Conservation (phyloP, 768 basidiomycete genomes). For the Myochromella boudieri region DNA sequence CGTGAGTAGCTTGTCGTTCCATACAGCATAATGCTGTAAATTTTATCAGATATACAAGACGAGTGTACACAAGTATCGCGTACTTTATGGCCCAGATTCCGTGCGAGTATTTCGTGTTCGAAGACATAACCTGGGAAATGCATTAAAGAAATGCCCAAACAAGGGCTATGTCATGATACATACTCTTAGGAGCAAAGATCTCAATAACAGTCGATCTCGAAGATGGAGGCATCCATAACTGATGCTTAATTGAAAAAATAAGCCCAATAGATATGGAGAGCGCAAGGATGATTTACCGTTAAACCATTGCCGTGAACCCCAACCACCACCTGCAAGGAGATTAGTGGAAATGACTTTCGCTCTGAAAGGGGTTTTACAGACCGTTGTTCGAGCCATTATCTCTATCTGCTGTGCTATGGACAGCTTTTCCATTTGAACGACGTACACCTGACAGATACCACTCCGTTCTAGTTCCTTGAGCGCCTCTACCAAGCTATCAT, state of each 20-base stretch:
- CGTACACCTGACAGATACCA: constrained; percentile 52
- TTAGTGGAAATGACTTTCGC: not conserved
- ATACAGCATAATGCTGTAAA: constrained; percentile 58
- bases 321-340: constrained; percentile 43
- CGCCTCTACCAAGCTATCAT: constrained; percentile 45
- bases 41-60: not conserved
- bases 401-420: constrained; percentile 63
- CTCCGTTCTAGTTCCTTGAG: constrained; percentile 47
- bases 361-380: constrained; percentile 26
- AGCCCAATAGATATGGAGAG: not conserved
- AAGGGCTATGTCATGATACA: not conserved
- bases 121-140: constrained; percentile 31
- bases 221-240: constrained; percentile 69
- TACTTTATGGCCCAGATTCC: constrained; percentile 42
- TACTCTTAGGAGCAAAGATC: constrained; percentile 61
- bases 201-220: constrained; percentile 67
- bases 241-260: constrained; percentile 31
- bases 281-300: constrained; percentile 33
- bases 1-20: constrained; percentile 62
- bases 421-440: constrained; percentile 39
- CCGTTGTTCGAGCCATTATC: constrained; percentile 61
- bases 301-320: constrained; percentile 77
- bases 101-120: constrained; percentile 45
- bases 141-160: not conserved
- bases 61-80: not conserved